Percentiles rank a stretch among this genome's conserved stretches.
These are phyloP conservation scores for Centaurea solstitialis DNA, from an alignment of 129 eudicot genomes.

Conservation along the genomic window DNA sequence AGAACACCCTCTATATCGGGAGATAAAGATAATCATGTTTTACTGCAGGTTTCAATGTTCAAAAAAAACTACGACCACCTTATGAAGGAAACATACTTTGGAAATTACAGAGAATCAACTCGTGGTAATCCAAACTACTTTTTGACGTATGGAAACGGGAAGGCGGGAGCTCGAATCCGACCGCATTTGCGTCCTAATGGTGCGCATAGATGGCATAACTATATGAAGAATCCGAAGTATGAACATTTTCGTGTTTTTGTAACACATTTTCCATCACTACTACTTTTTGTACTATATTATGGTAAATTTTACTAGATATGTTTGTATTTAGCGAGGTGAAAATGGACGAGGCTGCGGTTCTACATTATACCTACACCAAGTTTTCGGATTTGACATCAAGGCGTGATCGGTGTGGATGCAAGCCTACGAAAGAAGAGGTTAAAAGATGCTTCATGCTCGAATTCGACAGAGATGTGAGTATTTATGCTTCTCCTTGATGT, in stretches of 20 bases:
- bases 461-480: conserved; percentile 78
- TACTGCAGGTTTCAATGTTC: conserved; percentile 62
- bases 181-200: conserved; percentile 74
- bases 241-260: not conserved
- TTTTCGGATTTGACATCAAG: conserved; percentile 83
- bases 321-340: conserved; percentile 49
- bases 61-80: conserved; percentile 73
- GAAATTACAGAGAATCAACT: conserved; percentile 63
- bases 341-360: conserved; percentile 67
- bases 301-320: conserved; percentile 5
- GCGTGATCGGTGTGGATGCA: conserved; percentile 83
- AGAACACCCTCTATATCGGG: no score
- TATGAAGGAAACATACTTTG: conserved; percentile 58
- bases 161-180: conserved; percentile 61
- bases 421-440: conserved; percentile 56
- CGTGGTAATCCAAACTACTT: conserved; percentile 74
- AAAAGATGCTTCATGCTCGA: conserved; percentile 35
- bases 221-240: conserved; percentile 63
- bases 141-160: conserved; percentile 71
- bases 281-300: not conserved
- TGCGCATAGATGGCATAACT: conserved; percentile 79
- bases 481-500: not conserved
- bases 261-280: not conserved
- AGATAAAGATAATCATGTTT: not conserved
- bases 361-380: conserved; percentile 71